These are phyloP conservation scores for Starmerella khaoyaiensis DNA, from an alignment of 805 yeast genomes.

Conservation along the genomic window DNA sequence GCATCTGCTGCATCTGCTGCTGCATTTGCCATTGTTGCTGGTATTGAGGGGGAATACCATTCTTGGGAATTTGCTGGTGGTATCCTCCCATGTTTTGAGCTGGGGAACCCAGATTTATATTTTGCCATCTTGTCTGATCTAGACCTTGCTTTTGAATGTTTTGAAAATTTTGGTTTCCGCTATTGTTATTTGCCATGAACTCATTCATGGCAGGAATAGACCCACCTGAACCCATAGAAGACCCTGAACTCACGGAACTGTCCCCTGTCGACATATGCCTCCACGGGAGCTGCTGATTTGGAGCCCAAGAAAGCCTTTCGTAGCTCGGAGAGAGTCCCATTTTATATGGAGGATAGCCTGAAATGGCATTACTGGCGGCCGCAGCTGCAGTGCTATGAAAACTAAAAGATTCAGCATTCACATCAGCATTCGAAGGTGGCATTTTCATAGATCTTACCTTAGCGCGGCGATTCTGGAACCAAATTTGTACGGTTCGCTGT, in stretches of 20 bases:
- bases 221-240: no score
- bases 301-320: no score
- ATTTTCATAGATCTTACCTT: slow-evolving; percentile 22
- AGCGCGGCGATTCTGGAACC: slow-evolving; percentile 81
- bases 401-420: slow-evolving; percentile 6
- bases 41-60: slow-evolving; percentile 3
- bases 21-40: slow-evolving; percentile 10
- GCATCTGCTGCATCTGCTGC: slow-evolving; percentile 4
- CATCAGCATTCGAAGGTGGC: slow-evolving; percentile 14
- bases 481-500: slow-evolving; percentile 75
- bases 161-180: no score
- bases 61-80: slow-evolving; percentile 8
- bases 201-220: no score
- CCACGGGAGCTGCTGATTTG: no score
- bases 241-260: no score
- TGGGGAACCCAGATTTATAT: slow-evolving; percentile 1
- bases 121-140: slow-evolving; percentile 1
- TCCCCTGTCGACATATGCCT: no score
- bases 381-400: slow-evolving; percentile 16
- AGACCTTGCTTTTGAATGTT: no score
- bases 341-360: neutral
- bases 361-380: slow-evolving; percentile 7
- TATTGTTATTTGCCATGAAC: no score
- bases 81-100: slow-evolving; percentile 1
- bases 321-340: no score